Base-by-base conservation (phyloP, 805 yeast species). In the Pichia heedii region DNA sequence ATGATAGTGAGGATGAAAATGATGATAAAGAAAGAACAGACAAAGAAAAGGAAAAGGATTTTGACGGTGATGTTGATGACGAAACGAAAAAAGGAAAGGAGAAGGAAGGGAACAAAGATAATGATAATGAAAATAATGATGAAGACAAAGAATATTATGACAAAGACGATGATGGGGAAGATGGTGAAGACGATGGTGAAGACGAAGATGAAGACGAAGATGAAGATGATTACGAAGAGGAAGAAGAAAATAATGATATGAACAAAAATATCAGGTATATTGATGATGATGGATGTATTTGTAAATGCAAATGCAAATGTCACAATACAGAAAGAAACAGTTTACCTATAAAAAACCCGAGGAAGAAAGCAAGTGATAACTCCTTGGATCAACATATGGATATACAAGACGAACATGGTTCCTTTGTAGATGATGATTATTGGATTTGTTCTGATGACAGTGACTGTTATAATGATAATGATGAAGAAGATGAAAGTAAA, bases 401-500 rank as follows among this genome's bases (percentile, higher is more conserved):
- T n/a, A n/a, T n/a, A n/a, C 27, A 24, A 11, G 27, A 8, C 11
- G 10, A 24, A 24, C 7, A 24, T 24, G 27, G 27, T 7, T 24
- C 15, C 7, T 29, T 29, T 12, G 15, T 16, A 13, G 32, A 29
- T 29, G 32, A 29, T 29, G 32, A 29, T 5, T 29, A 10, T 29
- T 29, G 32, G 32, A 16, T 29, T 15, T 21, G 29, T n/a, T 32
- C 24, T n/a, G 22, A 13, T 15, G 16, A 19, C 12, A 11, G 24
- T 27, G 34, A 27, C 7, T 18, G 20, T 18, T 13, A 36, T 9
- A 21, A 18, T 16, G 29, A 36, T 12, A 18, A 20, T 19, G 36
- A 34, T 11, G 40, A 39, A 33, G 47, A 47, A 13, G 34, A 38
- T 20, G 34, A 19, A 5, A 32, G 33, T 5, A 29, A 29, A 26